Base-by-base conservation (phyloP, 148 eudicot genomes). In the Rhododendron vialii region DNA sequence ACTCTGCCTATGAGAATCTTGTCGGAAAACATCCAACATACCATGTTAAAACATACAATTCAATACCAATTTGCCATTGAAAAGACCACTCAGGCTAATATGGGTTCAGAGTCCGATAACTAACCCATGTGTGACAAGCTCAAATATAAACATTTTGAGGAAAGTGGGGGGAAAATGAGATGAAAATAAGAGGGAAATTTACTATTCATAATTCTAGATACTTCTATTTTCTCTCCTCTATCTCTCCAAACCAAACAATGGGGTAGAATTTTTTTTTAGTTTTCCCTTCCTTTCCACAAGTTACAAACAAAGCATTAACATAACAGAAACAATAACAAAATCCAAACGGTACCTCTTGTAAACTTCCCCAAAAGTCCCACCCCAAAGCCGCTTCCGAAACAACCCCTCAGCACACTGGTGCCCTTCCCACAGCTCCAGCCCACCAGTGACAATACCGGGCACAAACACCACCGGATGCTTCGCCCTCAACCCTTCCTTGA, bases 361-460 rank as follows among this genome's bases (percentile, higher is more conserved):
- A 24, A 95, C 93, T 85, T 95, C 98, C 2, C 99, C 98, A 89
- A 96, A 96, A 0, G 99, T 95, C 9, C 98, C 99, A 53, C 98
- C 99, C 99, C 99, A 96, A 20, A 96, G 93, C 79, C 98, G 86
- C 89, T 94, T 96, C 88, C 98, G 86, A 83, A 96, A 96, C 92
- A 96, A 87, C 0, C 94, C 98, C 5, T 94, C 94, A 45, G 96
- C 94, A 87, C 94, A 92, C 73, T 87, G 92, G 67, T 91, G 87
- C 41, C 94, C 94, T 79, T 91, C 92, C 94, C 94, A 92, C 15
- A 92, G 79, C 82, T 92, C 94, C 20, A 92, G 90, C 75, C 94
- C 94, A 22, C 89, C 94, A 0, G 94, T 92, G 1, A 92, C 94
- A 36, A 92, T 92, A 3, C 94, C 94, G 1, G 94, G 94, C 73